Conservation (phyloP, 2,329 filamentous ascomycete species). For the Laburnicola sp. region DNA sequence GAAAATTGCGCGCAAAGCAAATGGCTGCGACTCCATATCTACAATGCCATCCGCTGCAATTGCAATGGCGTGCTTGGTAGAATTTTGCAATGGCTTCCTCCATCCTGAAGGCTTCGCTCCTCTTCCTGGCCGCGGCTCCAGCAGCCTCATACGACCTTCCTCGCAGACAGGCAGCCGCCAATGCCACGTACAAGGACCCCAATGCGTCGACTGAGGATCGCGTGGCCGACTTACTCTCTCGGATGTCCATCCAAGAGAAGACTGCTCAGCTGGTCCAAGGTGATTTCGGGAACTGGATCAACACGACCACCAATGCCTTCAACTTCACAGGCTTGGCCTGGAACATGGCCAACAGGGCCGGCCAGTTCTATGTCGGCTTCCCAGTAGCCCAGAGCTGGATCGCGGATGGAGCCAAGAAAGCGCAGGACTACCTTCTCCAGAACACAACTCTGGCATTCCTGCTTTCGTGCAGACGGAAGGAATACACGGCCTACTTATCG, state of each 20-base stretch:
- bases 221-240: constrained; percentile 67
- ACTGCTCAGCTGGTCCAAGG: constrained; percentile 65
- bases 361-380: constrained; percentile 72
- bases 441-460: constrained; percentile 68
- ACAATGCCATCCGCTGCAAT: not conserved
- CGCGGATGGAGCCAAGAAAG: constrained; percentile 63
- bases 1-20: not conserved
- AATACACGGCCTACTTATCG: constrained; percentile 71
- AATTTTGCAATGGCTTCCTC: constrained; percentile 5
- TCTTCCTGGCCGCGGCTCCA: constrained; percentile 2
- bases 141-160: constrained; percentile 26
- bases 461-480: constrained; percentile 74
- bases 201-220: constrained; percentile 64
- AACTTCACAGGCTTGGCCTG: constrained; percentile 68
- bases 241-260: constrained; percentile 77
- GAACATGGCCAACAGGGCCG: constrained; percentile 68
- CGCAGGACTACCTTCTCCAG: constrained; percentile 69
- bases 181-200: constrained; percentile 63
- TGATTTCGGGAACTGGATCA: constrained; percentile 74
- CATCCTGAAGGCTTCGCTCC: constrained; percentile 3
- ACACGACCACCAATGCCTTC: constrained; percentile 66
- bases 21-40: not conserved
- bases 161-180: constrained; percentile 31
- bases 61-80: not conserved
- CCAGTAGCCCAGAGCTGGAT: constrained; percentile 67